A percentile compares a stretch with the other conserved stretches of the same genome.
These are phyloP conservation scores for Russula sp. DNA, from an alignment of 768 basidiomycete species.

Conservation along the genomic window DNA sequence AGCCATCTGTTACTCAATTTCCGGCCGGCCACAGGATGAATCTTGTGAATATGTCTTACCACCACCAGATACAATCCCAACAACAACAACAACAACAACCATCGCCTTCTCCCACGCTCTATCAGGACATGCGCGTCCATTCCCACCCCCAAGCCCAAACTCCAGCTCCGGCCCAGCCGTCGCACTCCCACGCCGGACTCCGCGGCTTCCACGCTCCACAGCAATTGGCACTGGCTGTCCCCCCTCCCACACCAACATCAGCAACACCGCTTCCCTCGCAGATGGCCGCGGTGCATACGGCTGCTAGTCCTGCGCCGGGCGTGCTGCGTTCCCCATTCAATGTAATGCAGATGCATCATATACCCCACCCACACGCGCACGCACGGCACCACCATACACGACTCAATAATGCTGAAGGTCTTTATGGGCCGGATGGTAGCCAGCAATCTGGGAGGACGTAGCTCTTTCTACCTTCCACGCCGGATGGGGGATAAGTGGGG, in stretches of 20 bases:
- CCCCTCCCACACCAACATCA: constrained; percentile 8
- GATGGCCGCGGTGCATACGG: constrained; percentile 1
- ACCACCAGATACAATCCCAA: constrained; percentile 22
- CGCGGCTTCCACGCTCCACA: constrained; percentile 10
- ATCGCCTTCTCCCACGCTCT: constrained; percentile 21
- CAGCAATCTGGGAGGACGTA: constrained; percentile 4
- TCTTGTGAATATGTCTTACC: constrained; percentile 14
- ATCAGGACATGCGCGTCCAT: constrained; percentile 22
- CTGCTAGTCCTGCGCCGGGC: constrained; percentile 20
- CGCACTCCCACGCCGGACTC: constrained; percentile 13
- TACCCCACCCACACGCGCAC: constrained; percentile 73
- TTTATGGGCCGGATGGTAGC: constrained; percentile 21
- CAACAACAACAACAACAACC: constrained; percentile 22
- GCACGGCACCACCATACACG: constrained; percentile 62
- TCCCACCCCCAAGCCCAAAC: constrained; percentile 1
- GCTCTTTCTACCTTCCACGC: neutral
- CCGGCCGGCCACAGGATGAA: constrained; percentile 4
- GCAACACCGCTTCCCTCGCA: constrained; percentile 5
- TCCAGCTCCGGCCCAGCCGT: neutral
- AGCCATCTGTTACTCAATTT: constrained; percentile 11
- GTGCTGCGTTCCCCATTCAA: constrained; percentile 54
- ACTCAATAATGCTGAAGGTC: constrained; percentile 31
- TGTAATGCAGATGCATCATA: constrained; percentile 63
- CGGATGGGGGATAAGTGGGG: neutral
- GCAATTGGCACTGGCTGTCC: neutral